Evolutionary conservation across 305 asterid species (phyloP).

Genomic region (Caryopteris hybrid): DNA sequence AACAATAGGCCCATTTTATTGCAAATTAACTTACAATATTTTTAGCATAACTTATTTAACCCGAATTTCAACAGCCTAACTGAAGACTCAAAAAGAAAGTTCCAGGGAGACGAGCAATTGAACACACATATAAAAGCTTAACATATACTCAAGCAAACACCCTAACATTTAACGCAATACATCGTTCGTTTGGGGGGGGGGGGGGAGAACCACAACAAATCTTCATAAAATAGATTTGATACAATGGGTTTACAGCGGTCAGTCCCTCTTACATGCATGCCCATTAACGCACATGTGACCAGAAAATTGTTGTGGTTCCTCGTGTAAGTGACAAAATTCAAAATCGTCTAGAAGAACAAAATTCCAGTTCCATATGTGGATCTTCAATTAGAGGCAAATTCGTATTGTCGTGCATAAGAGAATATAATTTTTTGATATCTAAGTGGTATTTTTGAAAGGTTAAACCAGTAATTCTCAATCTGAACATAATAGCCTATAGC

Average conservation of each 20-base stretch:
- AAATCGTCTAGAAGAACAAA: neutral
- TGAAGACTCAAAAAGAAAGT: neutral
- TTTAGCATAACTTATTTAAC: neutral
- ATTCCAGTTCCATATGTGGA: neutral
- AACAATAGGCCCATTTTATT: neutral
- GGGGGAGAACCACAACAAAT: neutral
- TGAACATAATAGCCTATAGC: neutral
- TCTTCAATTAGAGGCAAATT: neutral
- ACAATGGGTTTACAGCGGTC: neutral
- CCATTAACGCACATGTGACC: neutral
- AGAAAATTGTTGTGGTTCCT: neutral
- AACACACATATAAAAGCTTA: neutral
- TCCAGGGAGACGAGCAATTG: neutral
- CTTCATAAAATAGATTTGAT: neutral
- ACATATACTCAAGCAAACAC: neutral
- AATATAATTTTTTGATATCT: neutral
- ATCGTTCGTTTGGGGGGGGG: too few species aligned
- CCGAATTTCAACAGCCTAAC: neutral
- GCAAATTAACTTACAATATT: neutral
- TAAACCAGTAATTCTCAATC: neutral
- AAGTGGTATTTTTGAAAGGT: neutral
- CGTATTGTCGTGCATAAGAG: neutral
- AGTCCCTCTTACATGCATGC: neutral
- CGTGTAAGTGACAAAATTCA: neutral
- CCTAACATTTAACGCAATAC: neutral